A percentile compares a stretch with the other conserved stretches of the same genome.
Conservation (phyloP, 2,329 filamentous ascomycete genomes). For the Penicillium sp. region DNA sequence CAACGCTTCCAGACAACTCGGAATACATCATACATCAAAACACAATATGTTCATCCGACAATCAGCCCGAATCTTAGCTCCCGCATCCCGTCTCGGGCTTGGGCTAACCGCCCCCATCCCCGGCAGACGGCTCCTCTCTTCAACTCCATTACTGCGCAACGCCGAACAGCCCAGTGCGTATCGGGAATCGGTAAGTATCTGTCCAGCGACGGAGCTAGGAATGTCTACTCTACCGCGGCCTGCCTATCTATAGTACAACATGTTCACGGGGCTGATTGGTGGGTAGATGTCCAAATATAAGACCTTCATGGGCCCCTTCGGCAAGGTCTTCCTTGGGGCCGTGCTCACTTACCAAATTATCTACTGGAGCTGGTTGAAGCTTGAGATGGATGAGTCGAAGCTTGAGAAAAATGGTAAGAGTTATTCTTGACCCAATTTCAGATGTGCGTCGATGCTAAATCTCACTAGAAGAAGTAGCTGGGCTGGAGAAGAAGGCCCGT, state of each 20-base stretch:
- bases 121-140: not conserved
- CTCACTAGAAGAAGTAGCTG: slow-evolving; percentile 37
- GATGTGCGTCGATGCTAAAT: not conserved
- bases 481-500: slow-evolving; percentile 40
- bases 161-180: slow-evolving; percentile 26
- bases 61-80: slow-evolving; percentile 2
- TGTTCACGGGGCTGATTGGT: not conserved
- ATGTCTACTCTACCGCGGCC: not conserved
- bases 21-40: slow-evolving; percentile 4
- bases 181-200: slow-evolving; percentile 34
- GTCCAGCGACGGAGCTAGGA: not conserved
- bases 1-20: slow-evolving; percentile 7
- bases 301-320: slow-evolving; percentile 47
- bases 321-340: slow-evolving; percentile 53
- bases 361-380: slow-evolving; percentile 53
- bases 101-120: not conserved
- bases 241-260: no score
- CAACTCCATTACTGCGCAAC: slow-evolving; percentile 10
- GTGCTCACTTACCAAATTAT: slow-evolving; percentile 54
- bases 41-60: slow-evolving; percentile 15
- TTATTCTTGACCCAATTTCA: not conserved
- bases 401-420: slow-evolving; percentile 43
- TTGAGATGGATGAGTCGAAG: slow-evolving; percentile 52
- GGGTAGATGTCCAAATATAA: slow-evolving; percentile 45
- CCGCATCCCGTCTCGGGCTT: not conserved